Evolutionary conservation across 2,329 filamentous ascomycete species (phyloP), one percentile per base, ranked within the genome.

Genomic region (Botrytis sinoallii): DNA sequence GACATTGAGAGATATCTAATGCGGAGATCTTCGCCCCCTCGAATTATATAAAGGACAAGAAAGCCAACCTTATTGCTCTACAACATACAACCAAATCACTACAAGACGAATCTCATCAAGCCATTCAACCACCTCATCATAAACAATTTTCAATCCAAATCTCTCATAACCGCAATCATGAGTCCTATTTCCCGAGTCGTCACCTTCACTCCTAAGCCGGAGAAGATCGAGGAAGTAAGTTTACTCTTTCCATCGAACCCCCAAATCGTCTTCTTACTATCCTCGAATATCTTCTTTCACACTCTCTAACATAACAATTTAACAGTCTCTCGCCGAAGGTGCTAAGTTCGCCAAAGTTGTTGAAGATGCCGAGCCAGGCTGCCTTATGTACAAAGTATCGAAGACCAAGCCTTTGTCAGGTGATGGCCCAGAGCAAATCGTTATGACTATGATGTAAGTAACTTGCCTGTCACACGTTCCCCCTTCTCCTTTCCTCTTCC

Each of bases 151-250:
- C 12, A 35, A 35, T 18, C 48, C 8, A 29, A 55, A 66, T 32
- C 60, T 29, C 20, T 32, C 20, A 61, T 12, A 29, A 44, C 25
- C 25, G 60, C 70, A 71, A 66, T 20, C 70, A 55, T 66, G 35
- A 44, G 25, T 22, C 25, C 70, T n/a, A 10, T 52, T 38, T 32
- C 60, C 20, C 14, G 38, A 55, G 60, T 66, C 44, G 32, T 71
- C 25, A 71, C 70, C 14, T 16, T 71, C n/a, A 66, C 70, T 12
- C 59, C 70, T 9, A 71, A 71, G 35, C 70, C 70, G 4, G 70
- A 55, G 4, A 66, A 71, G 16, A 3, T 71, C 1, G 60, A 71
- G 22, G 12, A 66, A 55, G 60, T 71, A 20, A 52, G 35, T 66
- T 32, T 32, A 3, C 44, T 29, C 29, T 1, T 25, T n/a, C 35